These are phyloP conservation scores for Ophiostoma piceae DNA, from an alignment of 2,329 filamentous ascomycete genomes.

Conservation along the genomic window DNA sequence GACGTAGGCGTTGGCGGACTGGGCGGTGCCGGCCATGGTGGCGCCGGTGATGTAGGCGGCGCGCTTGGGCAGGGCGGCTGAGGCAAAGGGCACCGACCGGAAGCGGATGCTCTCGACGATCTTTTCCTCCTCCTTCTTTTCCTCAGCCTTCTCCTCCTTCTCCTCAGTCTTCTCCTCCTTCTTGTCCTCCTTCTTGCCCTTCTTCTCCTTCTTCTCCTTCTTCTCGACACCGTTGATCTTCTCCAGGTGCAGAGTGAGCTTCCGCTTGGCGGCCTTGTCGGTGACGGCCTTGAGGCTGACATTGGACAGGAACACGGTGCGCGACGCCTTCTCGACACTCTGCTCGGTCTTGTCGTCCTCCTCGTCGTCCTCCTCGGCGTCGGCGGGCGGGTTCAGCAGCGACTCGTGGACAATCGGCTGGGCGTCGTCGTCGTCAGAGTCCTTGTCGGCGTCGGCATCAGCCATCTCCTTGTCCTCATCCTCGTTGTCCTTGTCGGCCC, in stretches of 20 bases:
- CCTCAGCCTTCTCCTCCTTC: constrained; percentile 52
- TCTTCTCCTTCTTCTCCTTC: constrained; percentile 15
- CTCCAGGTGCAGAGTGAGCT: constrained; percentile 68
- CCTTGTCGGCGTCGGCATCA: constrained; percentile 36
- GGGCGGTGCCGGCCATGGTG: constrained; percentile 84
- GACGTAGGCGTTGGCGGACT: constrained; percentile 88
- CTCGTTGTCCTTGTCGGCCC: constrained; percentile 31
- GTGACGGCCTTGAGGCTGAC: constrained; percentile 78
- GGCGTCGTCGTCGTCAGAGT: constrained; percentile 29
- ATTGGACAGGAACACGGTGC: constrained; percentile 91
- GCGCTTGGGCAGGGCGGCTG: constrained; percentile 74
- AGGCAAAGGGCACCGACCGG: constrained; percentile 82
- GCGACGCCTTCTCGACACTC: constrained; percentile 76
- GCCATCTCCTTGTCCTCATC: constrained; percentile 31
- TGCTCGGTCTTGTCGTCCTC: constrained; percentile 43
- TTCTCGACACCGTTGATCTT: constrained; percentile 56
- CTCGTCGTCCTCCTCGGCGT: constrained; percentile 34
- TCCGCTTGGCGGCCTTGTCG: constrained; percentile 74
- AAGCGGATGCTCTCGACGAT: constrained; percentile 82
- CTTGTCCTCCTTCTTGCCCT: constrained; percentile 53
- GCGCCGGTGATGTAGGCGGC: constrained; percentile 91
- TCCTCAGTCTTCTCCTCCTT: constrained; percentile 68
- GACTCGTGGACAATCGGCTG: constrained; percentile 23
- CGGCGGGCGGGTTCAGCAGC: constrained; percentile 28
- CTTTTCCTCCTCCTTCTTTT: constrained; percentile 55